Percentiles rank a stretch among this genome's conserved stretches.
Conservation (phyloP, 2,329 filamentous ascomycete genomes). For the Stemphylium beticola region DNA sequence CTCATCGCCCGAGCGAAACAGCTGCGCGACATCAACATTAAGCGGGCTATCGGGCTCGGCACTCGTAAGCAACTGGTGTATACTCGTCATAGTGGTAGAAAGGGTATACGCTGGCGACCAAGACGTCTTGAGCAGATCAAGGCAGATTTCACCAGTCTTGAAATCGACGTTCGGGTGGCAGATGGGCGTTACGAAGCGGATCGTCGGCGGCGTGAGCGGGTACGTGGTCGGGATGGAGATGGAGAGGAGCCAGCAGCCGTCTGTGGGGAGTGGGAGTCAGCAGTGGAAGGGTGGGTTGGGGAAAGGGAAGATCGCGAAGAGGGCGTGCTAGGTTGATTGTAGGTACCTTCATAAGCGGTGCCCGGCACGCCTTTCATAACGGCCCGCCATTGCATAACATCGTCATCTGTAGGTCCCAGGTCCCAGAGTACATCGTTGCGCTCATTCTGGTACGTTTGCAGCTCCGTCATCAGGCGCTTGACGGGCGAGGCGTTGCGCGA, state of each 20-base stretch:
- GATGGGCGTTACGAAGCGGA: constrained; percentile 72
- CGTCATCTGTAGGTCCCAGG: constrained; percentile 63
- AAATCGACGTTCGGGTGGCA: constrained; percentile 52
- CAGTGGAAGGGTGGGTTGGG: not conserved
- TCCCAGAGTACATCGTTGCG: constrained; percentile 64
- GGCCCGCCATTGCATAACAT: constrained; percentile 66
- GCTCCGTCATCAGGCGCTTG: constrained; percentile 67
- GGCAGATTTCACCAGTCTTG: constrained; percentile 85
- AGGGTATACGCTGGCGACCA: constrained; percentile 91
- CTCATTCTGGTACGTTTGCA: constrained; percentile 62
- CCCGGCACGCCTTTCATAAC: constrained; percentile 65
- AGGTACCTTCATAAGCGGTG: constrained; percentile 65
- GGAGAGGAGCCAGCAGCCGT: constrained; percentile 81
- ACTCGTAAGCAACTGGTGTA: constrained; percentile 71
- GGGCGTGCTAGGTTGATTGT: not conserved
- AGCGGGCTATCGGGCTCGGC: constrained; percentile 77
- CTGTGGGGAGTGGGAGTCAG: constrained; percentile 39
- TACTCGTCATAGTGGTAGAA: constrained; percentile 72
- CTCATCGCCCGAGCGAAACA: constrained; percentile 71
- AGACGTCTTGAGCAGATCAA: constrained; percentile 77
- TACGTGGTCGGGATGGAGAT: constrained; percentile 80
- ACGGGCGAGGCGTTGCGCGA: constrained; percentile 50
- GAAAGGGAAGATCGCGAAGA: not conserved
- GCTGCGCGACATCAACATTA: constrained; percentile 77
- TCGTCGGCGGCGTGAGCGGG: constrained; percentile 76